A percentile compares a stretch with the other conserved stretches of the same genome.
These are phyloP conservation scores for Venturia pyrina DNA, from an alignment of 2,329 filamentous ascomycete species.

Conservation along the genomic window DNA sequence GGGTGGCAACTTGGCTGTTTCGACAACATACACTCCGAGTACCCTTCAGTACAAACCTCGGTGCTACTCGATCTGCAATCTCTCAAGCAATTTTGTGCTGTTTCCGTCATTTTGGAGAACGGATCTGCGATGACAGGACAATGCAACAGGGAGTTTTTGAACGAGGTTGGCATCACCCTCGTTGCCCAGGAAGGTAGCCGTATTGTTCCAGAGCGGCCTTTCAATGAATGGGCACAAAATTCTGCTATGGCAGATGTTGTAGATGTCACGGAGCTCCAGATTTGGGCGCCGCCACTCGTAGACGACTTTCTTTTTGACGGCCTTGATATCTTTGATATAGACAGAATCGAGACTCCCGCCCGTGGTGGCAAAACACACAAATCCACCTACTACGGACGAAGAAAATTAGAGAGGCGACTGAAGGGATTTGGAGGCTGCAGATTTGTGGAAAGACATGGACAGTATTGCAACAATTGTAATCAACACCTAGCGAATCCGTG, in stretches of 20 bases:
- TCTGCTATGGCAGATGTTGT: background rate
- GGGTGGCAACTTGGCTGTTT: background rate
- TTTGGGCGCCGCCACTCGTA: background rate
- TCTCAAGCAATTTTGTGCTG: background rate
- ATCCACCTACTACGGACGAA: background rate
- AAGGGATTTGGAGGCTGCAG: slow-evolving; percentile 5
- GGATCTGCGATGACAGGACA: background rate
- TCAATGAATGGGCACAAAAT: background rate
- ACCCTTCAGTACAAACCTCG: background rate
- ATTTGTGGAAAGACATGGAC: background rate
- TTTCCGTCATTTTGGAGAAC: background rate
- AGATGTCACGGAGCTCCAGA: background rate
- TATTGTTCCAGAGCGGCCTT: background rate
- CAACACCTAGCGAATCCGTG: background rate
- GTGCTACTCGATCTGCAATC: background rate
- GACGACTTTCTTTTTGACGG: background rate
- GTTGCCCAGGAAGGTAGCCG: background rate
- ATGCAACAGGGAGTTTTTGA: background rate
- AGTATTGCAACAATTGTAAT: slow-evolving; percentile 1
- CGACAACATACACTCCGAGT: background rate
- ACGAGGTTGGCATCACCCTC: background rate
- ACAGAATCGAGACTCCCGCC: background rate
- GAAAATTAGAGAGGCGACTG: background rate
- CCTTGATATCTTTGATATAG: background rate
- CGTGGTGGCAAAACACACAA: background rate